Percentiles rank a stretch among this genome's conserved stretches.
Evolutionary conservation across 495 filamentous ascomycete species (phyloP).

Genomic region (Penicillium bialowiezense): DNA sequence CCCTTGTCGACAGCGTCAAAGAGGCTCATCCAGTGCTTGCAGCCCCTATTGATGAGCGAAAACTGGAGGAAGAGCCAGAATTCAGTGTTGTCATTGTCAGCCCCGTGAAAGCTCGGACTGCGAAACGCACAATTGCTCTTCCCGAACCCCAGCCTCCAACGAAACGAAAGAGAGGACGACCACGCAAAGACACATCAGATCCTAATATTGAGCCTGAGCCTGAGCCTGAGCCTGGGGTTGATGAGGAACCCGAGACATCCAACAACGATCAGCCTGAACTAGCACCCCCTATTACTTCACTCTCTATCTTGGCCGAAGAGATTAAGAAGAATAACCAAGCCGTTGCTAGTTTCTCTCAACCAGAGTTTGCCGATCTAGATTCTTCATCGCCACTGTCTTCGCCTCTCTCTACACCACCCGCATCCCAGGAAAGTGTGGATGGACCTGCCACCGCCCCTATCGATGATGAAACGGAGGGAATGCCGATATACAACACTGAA

Average conservation of each 20-base stretch:
- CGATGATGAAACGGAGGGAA: not conserved
- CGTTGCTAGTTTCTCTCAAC: not conserved
- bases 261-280: not conserved
- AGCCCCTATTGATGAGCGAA: not conserved
- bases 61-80: not conserved
- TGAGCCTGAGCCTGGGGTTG: not conserved
- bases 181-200: slow-evolving; percentile 4
- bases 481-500: not conserved
- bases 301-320: not conserved
- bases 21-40: not conserved
- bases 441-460: not conserved
- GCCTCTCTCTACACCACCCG: not conserved
- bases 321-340: not conserved
- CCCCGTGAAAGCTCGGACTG: not conserved
- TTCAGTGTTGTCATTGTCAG: slow-evolving; percentile 21
- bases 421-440: not conserved
- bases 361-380: not conserved
- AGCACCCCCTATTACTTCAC: not conserved
- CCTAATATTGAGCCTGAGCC: not conserved
- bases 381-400: not conserved
- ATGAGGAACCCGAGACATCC: not conserved
- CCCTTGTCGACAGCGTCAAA: not conserved
- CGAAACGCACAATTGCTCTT: slow-evolving; percentile 14
- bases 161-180: slow-evolving; percentile 21
- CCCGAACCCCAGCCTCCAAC: slow-evolving; percentile 13